Conservation (phyloP, 2,329 filamentous ascomycete species). For the Diaporthe ampelina region DNA sequence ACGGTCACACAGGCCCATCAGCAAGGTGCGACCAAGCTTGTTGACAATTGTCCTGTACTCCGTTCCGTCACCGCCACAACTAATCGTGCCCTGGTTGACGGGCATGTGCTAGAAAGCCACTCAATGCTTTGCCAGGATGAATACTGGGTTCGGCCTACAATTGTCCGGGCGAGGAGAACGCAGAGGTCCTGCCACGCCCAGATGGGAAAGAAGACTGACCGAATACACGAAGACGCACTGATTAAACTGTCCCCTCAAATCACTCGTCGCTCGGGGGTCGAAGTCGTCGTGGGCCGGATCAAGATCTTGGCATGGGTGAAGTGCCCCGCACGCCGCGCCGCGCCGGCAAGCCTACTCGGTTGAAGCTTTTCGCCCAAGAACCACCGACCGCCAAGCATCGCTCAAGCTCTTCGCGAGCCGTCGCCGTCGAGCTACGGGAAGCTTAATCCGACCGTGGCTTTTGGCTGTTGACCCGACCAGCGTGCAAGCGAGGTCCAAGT, state of each 20-base stretch:
- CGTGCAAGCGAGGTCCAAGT: not conserved
- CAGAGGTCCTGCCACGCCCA: not conserved
- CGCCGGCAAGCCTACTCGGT: not conserved
- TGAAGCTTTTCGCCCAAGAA: conserved; percentile 25
- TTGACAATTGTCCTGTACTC: not conserved
- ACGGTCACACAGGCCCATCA: conserved; percentile 27
- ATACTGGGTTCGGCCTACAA: not conserved
- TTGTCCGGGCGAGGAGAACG: not conserved
- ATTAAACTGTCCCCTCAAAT: not conserved
- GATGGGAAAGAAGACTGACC: not conserved
- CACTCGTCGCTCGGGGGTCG: not conserved
- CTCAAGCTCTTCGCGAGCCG: conserved; percentile 16
- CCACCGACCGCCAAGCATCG: conserved; percentile 9
- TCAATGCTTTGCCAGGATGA: not conserved
- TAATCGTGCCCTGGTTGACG: not conserved
- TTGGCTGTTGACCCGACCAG: not conserved
- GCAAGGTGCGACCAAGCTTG: conserved; percentile 4
- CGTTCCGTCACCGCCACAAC: conserved; percentile 22
- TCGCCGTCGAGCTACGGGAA: conserved; percentile 1
- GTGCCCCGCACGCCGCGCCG: conserved; percentile 24
- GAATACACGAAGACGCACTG: not conserved
- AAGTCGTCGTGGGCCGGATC: not conserved
- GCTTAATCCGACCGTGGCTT: not conserved
- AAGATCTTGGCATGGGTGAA: not conserved
- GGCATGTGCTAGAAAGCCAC: too few species aligned